Evolutionary conservation across 2,329 filamentous ascomycete genomes (phyloP), one percentile per base, ranked within the genome.

Genomic region (Pseudogymnoascus sp.): DNA sequence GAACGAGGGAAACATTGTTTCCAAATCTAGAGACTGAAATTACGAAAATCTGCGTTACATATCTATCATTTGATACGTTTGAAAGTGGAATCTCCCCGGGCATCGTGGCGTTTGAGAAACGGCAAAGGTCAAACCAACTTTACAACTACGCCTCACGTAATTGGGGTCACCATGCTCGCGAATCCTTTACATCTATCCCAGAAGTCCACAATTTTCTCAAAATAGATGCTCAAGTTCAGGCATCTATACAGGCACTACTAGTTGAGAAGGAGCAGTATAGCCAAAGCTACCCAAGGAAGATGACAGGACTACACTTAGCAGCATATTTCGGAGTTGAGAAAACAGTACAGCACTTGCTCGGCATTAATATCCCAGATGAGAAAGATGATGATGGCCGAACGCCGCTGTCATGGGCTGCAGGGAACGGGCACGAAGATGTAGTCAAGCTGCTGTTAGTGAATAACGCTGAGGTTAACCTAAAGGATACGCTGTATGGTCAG

Each of bases 1-100:
- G 62, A 33, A 64, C 36, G 12, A 33, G 12, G 35, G 49, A 62
- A n/a, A 23, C 35, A 19, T 58, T 35, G 60, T 66, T 66, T 49
- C 65, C 63, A 7, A 28, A 58, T 36, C 63, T 62, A 8, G 30
- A 66, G n/a, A 39, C 14, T 33, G 59, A 66, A 23, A 62, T 66
- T 16, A 39, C 60, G 36, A 41, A 14, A 14, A 49, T 28, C 9
- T 72, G 71, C 59, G 39, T 66, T 5, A 67, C 67, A 0, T 72
- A 72, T 55, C 65, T 73, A 7, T 68, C 67, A 5, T 75, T 75
- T 28, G 62, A 69, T 33, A 35, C 7, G 0, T 74, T 77, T 59
- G 55, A 61, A 35, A 61, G 9, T 7, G 67, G 65, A n/a, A n/a
- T 45, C n/a, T 66, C 63, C 45, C 39, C n/a, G 23, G 63, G 58